Percentiles rank a stretch among this genome's conserved stretches.
Evolutionary conservation across 2,329 filamentous ascomycete species (phyloP).

Genomic region (Pestalotiopsis fici): DNA sequence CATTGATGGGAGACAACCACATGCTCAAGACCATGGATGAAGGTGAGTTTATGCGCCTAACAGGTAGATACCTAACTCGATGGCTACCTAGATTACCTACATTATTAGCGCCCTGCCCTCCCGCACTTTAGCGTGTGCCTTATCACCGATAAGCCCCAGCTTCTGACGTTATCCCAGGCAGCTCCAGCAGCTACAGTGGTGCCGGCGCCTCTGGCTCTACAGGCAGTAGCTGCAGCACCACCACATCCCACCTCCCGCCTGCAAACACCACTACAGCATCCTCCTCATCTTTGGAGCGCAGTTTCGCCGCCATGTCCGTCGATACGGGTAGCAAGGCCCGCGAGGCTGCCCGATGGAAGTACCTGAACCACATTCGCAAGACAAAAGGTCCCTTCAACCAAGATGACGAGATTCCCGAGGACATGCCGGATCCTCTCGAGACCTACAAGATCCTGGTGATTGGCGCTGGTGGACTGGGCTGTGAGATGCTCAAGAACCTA

Average conservation of each 20-base stretch:
- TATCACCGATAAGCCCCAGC: conserved; percentile 9
- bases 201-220: background rate
- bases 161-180: conserved; percentile 3
- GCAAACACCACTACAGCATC: background rate
- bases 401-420: conserved; percentile 53
- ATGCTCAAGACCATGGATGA: too few species aligned
- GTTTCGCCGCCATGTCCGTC: conserved; percentile 17
- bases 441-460: conserved; percentile 76
- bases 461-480: conserved; percentile 90
- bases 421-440: conserved; percentile 59
- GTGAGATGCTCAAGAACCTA: conserved; percentile 94
- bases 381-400: conserved; percentile 82
- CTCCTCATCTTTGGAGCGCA: background rate
- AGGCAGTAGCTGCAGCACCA: background rate
- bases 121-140: background rate
- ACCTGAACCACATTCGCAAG: conserved; percentile 79
- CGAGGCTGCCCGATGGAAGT: conserved; percentile 59
- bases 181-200: background rate
- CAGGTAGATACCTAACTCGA: background rate
- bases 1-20: too few species aligned
- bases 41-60: background rate
- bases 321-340: conserved; percentile 10
- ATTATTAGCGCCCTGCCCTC: background rate
- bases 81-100: too few species aligned
- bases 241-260: conserved; percentile 2